phyloP scores from a whole-genome alignment of 2,329 filamentous ascomycete species.

The Botryotinia calthae region DNA sequence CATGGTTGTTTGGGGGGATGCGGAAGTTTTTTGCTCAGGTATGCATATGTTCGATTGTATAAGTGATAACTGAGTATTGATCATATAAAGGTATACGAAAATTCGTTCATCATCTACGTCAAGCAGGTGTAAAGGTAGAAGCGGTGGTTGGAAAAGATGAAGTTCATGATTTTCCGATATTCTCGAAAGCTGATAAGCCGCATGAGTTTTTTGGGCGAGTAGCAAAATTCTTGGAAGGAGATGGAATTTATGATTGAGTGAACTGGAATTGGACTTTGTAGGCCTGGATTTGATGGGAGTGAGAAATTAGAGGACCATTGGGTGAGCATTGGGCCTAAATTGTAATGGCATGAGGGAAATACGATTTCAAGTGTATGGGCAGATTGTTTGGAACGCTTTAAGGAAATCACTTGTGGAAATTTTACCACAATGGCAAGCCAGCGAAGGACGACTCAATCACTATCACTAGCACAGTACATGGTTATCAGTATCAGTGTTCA shows the following conservation, averaged over 20 bases:
- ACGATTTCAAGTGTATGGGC: neutral
- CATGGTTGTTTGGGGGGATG: slow-evolving; percentile 1
- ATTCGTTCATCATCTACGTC: neutral
- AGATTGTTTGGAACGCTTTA: neutral
- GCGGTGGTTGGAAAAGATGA: neutral
- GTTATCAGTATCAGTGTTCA: neutral
- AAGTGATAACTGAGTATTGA: neutral
- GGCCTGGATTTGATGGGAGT: neutral
- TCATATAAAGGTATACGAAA: neutral
- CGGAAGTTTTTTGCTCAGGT: neutral
- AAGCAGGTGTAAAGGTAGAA: neutral
- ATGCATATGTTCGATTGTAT: neutral
- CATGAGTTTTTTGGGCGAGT: neutral
- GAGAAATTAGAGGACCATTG: neutral
- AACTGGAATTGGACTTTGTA: neutral
- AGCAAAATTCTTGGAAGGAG: neutral
- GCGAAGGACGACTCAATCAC: neutral
- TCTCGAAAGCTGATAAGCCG: neutral
- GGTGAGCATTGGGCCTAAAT: neutral
- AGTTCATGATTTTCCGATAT: neutral
- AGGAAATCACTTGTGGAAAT: neutral
- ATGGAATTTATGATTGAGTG: neutral
- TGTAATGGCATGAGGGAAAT: neutral
- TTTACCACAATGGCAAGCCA: neutral
- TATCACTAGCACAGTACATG: neutral